Base-by-base conservation (phyloP, 768 basidiomycete species). In the Hygrocybe coccinea region DNA sequence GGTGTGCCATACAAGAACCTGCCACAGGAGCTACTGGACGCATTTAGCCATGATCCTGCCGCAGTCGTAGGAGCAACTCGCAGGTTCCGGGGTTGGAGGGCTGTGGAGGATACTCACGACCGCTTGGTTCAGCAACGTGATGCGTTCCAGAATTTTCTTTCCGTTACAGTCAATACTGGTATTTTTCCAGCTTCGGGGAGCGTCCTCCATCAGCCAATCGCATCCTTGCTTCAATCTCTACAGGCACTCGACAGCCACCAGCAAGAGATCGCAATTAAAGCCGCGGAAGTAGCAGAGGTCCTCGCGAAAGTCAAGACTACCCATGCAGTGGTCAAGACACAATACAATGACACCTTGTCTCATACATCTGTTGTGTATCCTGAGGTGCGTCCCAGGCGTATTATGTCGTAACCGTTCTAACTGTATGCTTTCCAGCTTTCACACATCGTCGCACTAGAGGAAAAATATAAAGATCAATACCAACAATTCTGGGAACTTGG, bases 401-500 rank as follows among this genome's bases (percentile, higher is more conserved):
- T 29, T 24, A 59, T 21, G 21, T 22, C 44, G 5, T 19, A 39
- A 48, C 33, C 19, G 53, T 52, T 51, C 15, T 43, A 39, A 49
- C 25, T 17, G 5, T 14, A 11, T 3, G 39, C 29, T 47, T 56
- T 50, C 2, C 51, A 90, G 88, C 74, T 90, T 19, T 88, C 87
- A 2, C 75, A 80, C 44, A 84, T 89, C 38, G 76, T 85, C 9
- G 85, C 79, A 2, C 62, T 90, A 36, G 87, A 90, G 64, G 88
- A 90, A 69, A 87, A 83, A 62, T 89, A 89, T 68, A 81, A 80
- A 61, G 86, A 89, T 62, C 84, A 85, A 56, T 90, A 88, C 59
- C 86, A 90, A 60, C 85, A 88, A 59, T 68, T 91, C 51, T 91
- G 87, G 87, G 88, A 89, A 58, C 73, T 90, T 54, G 89, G 84